Percentiles rank a stretch among this genome's conserved stretches.
Conservation (phyloP, 257 asterid genomes). For the Plantago ovata region DNA sequence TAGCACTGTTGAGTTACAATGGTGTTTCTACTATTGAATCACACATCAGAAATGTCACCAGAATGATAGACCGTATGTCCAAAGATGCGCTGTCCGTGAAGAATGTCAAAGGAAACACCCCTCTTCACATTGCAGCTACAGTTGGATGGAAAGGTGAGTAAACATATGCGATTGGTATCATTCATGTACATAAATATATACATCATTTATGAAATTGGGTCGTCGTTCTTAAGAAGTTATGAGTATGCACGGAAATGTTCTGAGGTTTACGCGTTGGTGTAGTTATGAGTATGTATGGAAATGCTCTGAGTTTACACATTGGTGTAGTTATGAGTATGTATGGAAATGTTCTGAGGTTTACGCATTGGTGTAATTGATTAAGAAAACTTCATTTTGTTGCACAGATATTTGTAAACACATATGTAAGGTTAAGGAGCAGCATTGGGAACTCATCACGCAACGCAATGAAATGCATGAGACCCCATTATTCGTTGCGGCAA, state of each 20-base stretch:
- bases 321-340: too few species aligned
- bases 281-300: too few species aligned
- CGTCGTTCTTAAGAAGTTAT: too few species aligned
- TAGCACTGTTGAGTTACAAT: slow-evolving; percentile 31
- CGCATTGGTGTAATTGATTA: too few species aligned
- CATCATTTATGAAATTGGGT: too few species aligned
- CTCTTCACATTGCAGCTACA: slow-evolving; percentile 56
- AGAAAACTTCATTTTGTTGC: too few species aligned
- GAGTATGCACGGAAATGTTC: too few species aligned
- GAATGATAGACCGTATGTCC: slow-evolving; percentile 10
- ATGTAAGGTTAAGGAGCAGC: slow-evolving; percentile 3
- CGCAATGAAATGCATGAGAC: slow-evolving; percentile 39
- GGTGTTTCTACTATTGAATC: neutral
- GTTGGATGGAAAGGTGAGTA: slow-evolving; percentile 26
- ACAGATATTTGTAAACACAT: slow-evolving; percentile 16
- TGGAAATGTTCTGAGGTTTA: too few species aligned
- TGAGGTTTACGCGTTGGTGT: too few species aligned
- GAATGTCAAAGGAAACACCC: slow-evolving; percentile 35
- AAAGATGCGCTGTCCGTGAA: neutral
- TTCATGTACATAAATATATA: too few species aligned
- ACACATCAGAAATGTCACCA: neutral
- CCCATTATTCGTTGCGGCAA: slow-evolving; percentile 44
- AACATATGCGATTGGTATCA: too few species aligned
- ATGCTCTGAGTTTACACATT: too few species aligned
- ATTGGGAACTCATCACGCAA: slow-evolving; percentile 10